These are phyloP conservation scores for Pleurotus platypus DNA, from an alignment of 768 basidiomycete species.

Conservation along the genomic window DNA sequence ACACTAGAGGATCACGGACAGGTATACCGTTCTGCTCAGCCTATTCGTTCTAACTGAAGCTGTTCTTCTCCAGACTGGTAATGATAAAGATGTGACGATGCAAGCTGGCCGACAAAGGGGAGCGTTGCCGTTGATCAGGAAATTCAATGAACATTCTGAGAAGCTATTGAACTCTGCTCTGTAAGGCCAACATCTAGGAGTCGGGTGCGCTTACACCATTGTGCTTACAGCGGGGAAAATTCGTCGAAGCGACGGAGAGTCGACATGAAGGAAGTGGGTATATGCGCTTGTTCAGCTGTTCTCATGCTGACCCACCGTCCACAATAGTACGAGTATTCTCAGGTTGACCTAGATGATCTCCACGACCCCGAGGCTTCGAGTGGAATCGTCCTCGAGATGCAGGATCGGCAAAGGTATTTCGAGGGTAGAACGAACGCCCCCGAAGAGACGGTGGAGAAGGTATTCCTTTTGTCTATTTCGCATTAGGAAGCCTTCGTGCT, in stretches of 20 bases:
- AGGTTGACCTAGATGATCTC: constrained; percentile 86
- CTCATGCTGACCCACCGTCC: neutral
- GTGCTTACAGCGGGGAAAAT: constrained; percentile 47
- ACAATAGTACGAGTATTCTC: constrained; percentile 33
- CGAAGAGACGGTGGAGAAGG: neutral
- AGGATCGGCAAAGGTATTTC: constrained; percentile 79
- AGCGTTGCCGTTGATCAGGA: constrained; percentile 87
- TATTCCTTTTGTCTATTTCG: neutral
- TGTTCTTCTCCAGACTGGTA: constrained; percentile 64
- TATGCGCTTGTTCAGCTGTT: neutral
- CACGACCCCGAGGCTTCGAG: constrained; percentile 60
- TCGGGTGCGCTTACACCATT: neutral
- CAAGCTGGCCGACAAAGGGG: constrained; percentile 87
- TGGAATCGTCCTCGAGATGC: constrained; percentile 84
- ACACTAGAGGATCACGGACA: constrained; percentile 90
- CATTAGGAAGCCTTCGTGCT: neutral
- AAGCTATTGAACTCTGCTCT: constrained; percentile 77
- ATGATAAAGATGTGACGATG: constrained; percentile 92
- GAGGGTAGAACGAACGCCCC: constrained; percentile 49
- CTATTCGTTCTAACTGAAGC: constrained; percentile 1
- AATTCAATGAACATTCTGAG: constrained; percentile 98
- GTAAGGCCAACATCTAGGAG: constrained; percentile 30
- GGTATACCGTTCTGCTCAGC: constrained; percentile 34
- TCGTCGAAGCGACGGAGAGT: constrained; percentile 60
- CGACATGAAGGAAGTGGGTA: constrained; percentile 37